Percentiles rank a stretch among this genome's conserved stretches.
Evolutionary conservation across 2,329 filamentous ascomycete species (phyloP).

Genomic region (Cladosporium velox): DNA sequence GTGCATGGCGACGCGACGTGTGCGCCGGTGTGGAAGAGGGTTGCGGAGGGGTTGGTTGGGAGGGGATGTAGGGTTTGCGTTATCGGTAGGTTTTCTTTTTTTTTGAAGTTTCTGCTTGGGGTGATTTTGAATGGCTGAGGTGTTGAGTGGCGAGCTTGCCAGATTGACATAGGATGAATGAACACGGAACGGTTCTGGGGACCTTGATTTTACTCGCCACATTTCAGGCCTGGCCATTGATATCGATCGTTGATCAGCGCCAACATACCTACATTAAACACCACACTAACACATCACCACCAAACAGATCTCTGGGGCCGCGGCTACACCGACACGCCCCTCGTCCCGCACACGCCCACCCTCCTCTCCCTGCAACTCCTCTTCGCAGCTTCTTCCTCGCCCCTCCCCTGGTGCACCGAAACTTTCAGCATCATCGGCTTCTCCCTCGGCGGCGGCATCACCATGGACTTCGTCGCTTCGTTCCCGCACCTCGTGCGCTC

Average conservation of each 20-base stretch:
- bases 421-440: conserved; percentile 24
- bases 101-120: neutral
- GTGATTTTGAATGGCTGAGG: too few relatives aligned
- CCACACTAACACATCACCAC: neutral
- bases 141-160: too few relatives aligned
- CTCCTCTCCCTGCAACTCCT: conserved; percentile 21
- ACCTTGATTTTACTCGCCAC: neutral
- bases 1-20: conserved; percentile 37
- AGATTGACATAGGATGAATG: too few relatives aligned
- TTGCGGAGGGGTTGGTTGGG: conserved; percentile 33
- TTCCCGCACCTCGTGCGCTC: conserved; percentile 26
- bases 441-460: conserved; percentile 27
- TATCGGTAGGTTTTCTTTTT: conserved; percentile 29
- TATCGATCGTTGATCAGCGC: neutral
- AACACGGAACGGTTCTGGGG: too few relatives aligned
- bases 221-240: neutral
- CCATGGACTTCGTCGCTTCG: conserved; percentile 27
- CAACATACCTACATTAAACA: too few relatives aligned
- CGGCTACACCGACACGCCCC: conserved; percentile 20
- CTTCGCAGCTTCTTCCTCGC: conserved; percentile 23
- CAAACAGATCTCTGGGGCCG: conserved; percentile 24
- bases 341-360: conserved; percentile 8
- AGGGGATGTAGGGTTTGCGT: conserved; percentile 37
- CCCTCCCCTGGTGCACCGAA: conserved; percentile 22
- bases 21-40: conserved; percentile 25